These are phyloP conservation scores for Blastocystis sp. DNA, from an alignment of 352 stramenopile genomes.

Conservation along the genomic window DNA sequence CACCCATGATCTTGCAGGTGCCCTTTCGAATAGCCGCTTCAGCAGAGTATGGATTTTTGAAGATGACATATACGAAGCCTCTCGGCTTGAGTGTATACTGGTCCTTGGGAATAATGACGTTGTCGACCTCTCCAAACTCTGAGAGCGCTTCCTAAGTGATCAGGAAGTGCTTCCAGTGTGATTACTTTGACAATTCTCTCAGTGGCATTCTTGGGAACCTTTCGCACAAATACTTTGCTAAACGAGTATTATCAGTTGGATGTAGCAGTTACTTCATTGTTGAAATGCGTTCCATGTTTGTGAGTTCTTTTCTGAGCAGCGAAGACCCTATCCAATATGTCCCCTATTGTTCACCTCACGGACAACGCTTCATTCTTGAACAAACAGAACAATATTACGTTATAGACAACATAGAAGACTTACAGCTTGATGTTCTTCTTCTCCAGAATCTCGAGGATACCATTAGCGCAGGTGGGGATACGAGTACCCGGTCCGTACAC, in stretches of 20 bases:
- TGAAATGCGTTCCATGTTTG: too few species aligned
- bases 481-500: slow-evolving; percentile 91
- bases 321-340: too few species aligned
- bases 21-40: slow-evolving; percentile 24
- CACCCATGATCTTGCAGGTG: slow-evolving; percentile 56
- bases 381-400: too few species aligned
- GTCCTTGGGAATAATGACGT: slow-evolving; percentile 44
- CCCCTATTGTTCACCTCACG: too few species aligned
- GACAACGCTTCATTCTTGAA: too few species aligned
- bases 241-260: too few species aligned
- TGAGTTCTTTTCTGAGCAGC: too few species aligned
- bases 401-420: not conserved
- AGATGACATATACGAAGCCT: slow-evolving; percentile 57
- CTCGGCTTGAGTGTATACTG: slow-evolving; percentile 48
- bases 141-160: slow-evolving; percentile 38
- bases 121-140: slow-evolving; percentile 51
- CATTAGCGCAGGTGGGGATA: slow-evolving; percentile 80
- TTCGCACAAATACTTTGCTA: slow-evolving; percentile 62
- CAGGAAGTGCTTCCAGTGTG: not conserved
- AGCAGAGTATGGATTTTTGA: not conserved
- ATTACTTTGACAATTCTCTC: slow-evolving; percentile 50
- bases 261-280: too few species aligned
- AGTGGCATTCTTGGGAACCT: slow-evolving; percentile 68
- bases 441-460: slow-evolving; percentile 64
- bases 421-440: slow-evolving; percentile 70